These are phyloP conservation scores for Saturnispora sekii DNA, from an alignment of 805 yeast species.

Conservation along the genomic window DNA sequence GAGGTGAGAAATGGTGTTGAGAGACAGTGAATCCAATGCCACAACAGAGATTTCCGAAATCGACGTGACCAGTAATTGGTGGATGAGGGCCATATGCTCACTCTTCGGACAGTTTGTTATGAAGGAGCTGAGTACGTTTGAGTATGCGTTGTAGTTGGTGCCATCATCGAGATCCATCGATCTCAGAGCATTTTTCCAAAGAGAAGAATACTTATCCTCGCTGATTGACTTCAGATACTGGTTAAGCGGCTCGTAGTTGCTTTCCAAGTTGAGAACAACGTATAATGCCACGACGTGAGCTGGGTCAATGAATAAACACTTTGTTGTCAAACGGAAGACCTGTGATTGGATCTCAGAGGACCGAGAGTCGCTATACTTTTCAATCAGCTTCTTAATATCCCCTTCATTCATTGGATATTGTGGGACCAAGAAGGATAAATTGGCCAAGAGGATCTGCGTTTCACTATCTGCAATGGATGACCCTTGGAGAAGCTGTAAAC, in stretches of 20 bases:
- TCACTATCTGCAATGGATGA: neutral
- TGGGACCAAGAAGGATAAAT: constrained; percentile 1
- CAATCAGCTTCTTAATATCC: constrained; percentile 10
- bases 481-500: too few relatives aligned
- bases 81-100: neutral
- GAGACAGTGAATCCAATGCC: neutral
- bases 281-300: constrained; percentile 18
- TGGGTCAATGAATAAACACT: constrained; percentile 14
- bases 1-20: constrained; percentile 4
- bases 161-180: constrained; percentile 4
- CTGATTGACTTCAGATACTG: neutral
- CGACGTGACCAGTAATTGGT: neutral
- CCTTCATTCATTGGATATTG: neutral
- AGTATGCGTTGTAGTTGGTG: constrained; percentile 2
- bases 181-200: constrained; percentile 7
- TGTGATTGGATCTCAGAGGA: constrained; percentile 6
- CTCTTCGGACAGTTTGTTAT: constrained; percentile 6
- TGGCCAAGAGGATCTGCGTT: neutral
- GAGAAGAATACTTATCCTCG: neutral
- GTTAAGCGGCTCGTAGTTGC: constrained; percentile 2
- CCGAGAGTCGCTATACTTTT: constrained; percentile 7
- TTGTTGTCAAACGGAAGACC: constrained; percentile 13
- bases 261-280: constrained; percentile 11
- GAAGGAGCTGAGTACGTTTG: constrained; percentile 1
- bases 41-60: constrained; percentile 7